Evolutionary conservation across 352 stramenopile genomes (phyloP).

Genomic region (Globisporangium yorkense): DNA sequence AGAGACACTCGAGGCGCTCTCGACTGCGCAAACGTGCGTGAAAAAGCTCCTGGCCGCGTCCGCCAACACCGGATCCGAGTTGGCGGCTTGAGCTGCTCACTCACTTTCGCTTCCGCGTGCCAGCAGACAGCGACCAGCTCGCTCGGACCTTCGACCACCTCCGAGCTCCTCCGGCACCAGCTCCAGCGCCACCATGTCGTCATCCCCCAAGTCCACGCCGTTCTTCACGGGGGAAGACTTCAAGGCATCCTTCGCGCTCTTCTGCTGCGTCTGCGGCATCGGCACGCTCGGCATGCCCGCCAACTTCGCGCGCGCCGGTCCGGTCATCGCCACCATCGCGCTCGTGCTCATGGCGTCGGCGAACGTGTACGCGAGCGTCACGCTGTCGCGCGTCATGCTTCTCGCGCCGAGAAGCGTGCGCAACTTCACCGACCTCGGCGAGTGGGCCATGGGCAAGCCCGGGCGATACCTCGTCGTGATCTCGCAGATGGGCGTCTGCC

Average conservation of each 20-base stretch:
- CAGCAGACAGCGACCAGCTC: background rate
- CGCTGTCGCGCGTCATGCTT: conserved; percentile 34
- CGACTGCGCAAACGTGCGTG: conserved; percentile 9
- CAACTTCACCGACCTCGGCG: background rate
- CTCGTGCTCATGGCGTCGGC: conserved; percentile 55
- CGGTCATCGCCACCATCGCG: conserved; percentile 24
- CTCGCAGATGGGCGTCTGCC: conserved; percentile 16
- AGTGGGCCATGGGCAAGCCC: background rate
- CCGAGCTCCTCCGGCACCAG: no score
- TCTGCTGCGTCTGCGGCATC: conserved; percentile 55
- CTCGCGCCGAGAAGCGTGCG: background rate
- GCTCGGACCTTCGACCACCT: no score
- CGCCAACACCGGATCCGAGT: background rate
- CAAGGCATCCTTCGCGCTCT: conserved; percentile 11
- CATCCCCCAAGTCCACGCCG: no score
- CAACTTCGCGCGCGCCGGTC: conserved; percentile 24
- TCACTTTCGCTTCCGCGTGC: background rate
- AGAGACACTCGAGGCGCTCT: background rate
- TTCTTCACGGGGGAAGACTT: background rate
- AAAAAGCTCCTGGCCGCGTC: conserved; percentile 8
- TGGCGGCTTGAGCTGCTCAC: background rate
- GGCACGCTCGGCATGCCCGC: conserved; percentile 50
- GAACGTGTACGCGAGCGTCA: conserved; percentile 43
- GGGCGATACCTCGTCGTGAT: background rate
- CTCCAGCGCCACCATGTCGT: no score